Evolutionary conservation across 163 green algal species (phyloP), one percentile per base, ranked within the genome.

Genomic region (Scenedesmus sp.): DNA sequence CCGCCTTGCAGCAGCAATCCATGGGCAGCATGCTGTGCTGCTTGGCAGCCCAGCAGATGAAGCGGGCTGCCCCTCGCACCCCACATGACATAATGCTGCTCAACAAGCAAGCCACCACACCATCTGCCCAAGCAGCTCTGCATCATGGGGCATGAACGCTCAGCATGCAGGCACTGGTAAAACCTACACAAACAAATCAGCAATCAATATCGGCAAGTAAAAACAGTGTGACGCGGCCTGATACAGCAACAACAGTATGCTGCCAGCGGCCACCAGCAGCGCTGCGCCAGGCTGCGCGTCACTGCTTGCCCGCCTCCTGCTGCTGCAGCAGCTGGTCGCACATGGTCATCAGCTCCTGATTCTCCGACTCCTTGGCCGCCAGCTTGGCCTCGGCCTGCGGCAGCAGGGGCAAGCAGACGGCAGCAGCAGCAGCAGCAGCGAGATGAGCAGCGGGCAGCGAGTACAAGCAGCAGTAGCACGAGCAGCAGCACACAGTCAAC

Each of bases 271-370:
- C 62, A 70, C 62, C 10, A 23, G 62, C 59, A 64, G 9, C 8
- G 59, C 59, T 64, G 59, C 59, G 9, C 12, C 62, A 26, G 16
- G 2, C 66, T 8, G 2, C 66, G 66, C 66, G 34, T 76, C 66
- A 26, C 18, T n/a, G 46, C 59, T 52, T 73, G 2, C 60, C 18
- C 26, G 81, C 88, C 81, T 92, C 88, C 81, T 88, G 88, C 62
- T 88, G 79, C 88, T 83, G 60, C 82, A 92, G 89, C 66, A 92
- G 60, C 89, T 87, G 67, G 83, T 92, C 89, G 83, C 89, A 92
- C 89, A 92, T 92, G 55, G 23, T 54, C 89, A 92, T 90, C 20
- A 92, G 67, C 83, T 92, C 89, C 34, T 56, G 62, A 23, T 87
- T 86, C 56, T 92, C 89, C 10, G 66, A 55, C 56, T 89, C 82